Evolutionary conservation across 345 rosid genomes (phyloP).

Genomic region (Kandelia obovata): DNA sequence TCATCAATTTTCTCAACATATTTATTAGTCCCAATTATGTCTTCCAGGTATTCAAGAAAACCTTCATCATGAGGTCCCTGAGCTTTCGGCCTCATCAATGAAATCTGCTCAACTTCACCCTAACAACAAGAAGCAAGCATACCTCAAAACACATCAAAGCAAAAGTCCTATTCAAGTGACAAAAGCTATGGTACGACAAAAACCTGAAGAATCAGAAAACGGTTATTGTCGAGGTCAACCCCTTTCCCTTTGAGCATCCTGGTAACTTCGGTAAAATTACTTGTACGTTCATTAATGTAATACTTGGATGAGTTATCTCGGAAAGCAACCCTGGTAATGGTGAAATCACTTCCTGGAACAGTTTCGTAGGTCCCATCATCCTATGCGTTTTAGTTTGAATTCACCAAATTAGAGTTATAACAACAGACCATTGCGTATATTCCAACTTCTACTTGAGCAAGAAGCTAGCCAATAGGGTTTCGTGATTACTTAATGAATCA

Average conservation of each 20-base stretch:
- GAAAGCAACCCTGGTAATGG: constrained; percentile 81
- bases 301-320: constrained; percentile 95
- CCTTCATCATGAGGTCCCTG: constrained; percentile 99
- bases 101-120: constrained; percentile 99
- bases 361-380: constrained; percentile 79
- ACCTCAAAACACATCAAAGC: constrained; percentile 1
- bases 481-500: too few species aligned
- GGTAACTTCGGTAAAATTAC: constrained; percentile 96
- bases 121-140: constrained; percentile 31
- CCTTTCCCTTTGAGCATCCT: constrained; percentile 88
- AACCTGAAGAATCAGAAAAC: constrained; percentile 99
- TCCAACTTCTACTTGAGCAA: too few species aligned
- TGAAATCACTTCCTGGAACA: constrained; percentile 89
- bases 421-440: too few species aligned
- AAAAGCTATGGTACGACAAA: background rate
- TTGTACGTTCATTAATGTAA: constrained; percentile 68
- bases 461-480: too few species aligned
- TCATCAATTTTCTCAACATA: constrained; percentile 91
- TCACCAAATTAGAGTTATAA: too few species aligned
- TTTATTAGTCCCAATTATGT: constrained; percentile 90
- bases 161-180: background rate
- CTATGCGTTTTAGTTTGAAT: constrained; percentile 30
- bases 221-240: constrained; percentile 94
- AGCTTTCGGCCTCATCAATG: constrained; percentile 95
- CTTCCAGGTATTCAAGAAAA: constrained; percentile 93